These are phyloP conservation scores for Grigorovia yakushimaensis DNA, from an alignment of 805 yeast species.

Conservation along the genomic window DNA sequence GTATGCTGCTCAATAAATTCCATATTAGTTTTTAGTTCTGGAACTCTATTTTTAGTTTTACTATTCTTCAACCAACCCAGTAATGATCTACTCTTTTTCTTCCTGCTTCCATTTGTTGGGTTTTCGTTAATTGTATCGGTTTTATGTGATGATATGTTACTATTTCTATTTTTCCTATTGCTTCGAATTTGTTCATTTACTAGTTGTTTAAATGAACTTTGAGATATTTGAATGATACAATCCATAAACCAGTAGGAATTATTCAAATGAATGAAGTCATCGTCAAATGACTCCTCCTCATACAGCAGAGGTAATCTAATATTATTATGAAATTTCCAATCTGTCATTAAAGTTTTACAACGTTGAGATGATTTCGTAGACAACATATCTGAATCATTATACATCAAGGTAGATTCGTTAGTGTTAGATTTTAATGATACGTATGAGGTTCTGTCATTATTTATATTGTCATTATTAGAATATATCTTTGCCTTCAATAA, in stretches of 20 bases:
- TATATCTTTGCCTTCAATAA: constrained; percentile 6
- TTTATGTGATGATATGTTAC: no score
- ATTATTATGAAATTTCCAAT: constrained; percentile 21
- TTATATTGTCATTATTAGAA: no score
- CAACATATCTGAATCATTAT: not conserved
- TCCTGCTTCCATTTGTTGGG: not conserved
- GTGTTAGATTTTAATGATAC: not conserved
- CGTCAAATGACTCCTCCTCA: constrained; percentile 19
- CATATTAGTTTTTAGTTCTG: constrained; percentile 5
- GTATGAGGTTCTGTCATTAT: not conserved
- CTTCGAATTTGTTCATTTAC: not conserved
- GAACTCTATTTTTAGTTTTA: not conserved
- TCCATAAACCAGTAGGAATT: constrained; percentile 23
- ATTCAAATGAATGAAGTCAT: constrained; percentile 7
- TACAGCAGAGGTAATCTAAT: constrained; percentile 17
- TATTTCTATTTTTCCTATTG: not conserved
- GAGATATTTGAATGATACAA: constrained; percentile 11
- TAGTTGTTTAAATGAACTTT: not conserved
- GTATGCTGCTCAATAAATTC: constrained; percentile 17
- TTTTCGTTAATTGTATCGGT: not conserved
- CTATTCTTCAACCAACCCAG: constrained; percentile 16
- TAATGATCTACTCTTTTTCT: constrained; percentile 2
- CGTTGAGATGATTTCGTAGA: not conserved
- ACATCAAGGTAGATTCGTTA: not conserved
- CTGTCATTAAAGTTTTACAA: constrained; percentile 4